Evolutionary conservation across 371 early-diverging fungal genomes (phyloP).

Genomic region (Mortierella sp.): DNA sequence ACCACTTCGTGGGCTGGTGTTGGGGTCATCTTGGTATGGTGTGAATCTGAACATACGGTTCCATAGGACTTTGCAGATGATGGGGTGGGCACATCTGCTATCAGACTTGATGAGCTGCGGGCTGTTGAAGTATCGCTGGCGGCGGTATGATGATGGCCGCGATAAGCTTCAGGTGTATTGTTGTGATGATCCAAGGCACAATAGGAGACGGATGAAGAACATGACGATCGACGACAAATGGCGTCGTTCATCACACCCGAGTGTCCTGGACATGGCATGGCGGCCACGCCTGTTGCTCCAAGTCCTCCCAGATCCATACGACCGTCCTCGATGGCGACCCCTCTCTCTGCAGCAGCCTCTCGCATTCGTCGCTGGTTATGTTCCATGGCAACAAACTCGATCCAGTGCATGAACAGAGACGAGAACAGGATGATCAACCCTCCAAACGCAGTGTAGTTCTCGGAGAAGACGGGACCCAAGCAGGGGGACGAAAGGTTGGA

Average conservation of each 20-base stretch:
- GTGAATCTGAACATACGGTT: not conserved
- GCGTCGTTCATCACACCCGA: conserved; percentile 12
- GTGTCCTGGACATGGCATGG: conserved; percentile 24
- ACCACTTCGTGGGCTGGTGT: not conserved
- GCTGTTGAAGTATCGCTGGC: not conserved
- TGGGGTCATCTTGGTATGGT: not conserved
- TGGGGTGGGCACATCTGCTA: not conserved
- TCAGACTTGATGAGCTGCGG: not conserved
- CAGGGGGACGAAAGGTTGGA: conserved; percentile 56
- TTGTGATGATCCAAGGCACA: conserved; percentile 6
- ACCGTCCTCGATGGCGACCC: not conserved
- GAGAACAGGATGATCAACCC: conserved; percentile 63
- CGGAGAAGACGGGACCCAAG: conserved; percentile 45
- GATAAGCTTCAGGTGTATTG: not conserved
- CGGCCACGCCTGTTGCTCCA: conserved; percentile 9
- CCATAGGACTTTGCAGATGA: conserved; percentile 7
- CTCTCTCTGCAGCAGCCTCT: conserved; percentile 7
- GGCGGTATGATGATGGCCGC: too few relatives aligned
- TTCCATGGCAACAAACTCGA: conserved; percentile 51
- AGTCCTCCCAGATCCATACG: conserved; percentile 14
- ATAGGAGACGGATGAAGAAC: conserved; percentile 6
- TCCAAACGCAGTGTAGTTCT: conserved; percentile 58
- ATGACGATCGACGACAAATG: conserved; percentile 2
- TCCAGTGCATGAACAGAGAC: conserved; percentile 55
- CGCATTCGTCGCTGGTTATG: conserved; percentile 12